These are phyloP conservation scores for Fusarium caatingaense DNA, from an alignment of 2,329 filamentous ascomycete genomes.

Conservation along the genomic window DNA sequence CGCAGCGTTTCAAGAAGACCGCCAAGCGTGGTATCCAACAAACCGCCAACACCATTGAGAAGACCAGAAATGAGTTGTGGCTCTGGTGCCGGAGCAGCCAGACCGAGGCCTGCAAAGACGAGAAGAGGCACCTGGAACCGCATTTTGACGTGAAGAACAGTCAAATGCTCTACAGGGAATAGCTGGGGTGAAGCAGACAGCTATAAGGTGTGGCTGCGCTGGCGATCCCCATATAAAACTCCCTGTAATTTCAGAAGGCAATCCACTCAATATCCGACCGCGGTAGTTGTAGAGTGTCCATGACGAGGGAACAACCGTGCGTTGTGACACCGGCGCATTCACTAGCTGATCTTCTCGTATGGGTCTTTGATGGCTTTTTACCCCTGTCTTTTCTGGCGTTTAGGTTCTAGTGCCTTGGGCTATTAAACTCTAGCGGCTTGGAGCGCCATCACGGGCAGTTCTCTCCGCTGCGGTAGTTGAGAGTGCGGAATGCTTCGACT, in stretches of 20 bases:
- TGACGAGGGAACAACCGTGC: background rate
- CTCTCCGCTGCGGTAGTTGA: background rate
- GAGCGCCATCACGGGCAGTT: background rate
- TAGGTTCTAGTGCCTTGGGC: background rate
- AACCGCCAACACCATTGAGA: background rate
- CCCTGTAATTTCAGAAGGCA: background rate
- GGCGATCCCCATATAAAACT: background rate
- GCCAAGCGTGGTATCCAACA: background rate
- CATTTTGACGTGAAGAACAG: background rate
- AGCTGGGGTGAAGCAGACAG: background rate
- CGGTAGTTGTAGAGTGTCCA: background rate
- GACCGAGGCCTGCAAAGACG: background rate
- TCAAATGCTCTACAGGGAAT: background rate
- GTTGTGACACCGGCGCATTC: background rate
- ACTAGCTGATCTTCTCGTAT: background rate
- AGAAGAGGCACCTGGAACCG: background rate
- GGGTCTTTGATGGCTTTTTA: background rate
- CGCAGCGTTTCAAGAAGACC: background rate
- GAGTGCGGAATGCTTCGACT: background rate
- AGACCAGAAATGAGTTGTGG: background rate
- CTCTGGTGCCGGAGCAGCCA: background rate
- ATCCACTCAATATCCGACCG: background rate
- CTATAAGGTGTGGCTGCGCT: background rate
- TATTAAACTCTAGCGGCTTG: background rate
- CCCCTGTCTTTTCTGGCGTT: background rate